These are phyloP conservation scores for Ceratocystis harringtonii DNA, from an alignment of 2,329 filamentous ascomycete genomes.

Conservation along the genomic window DNA sequence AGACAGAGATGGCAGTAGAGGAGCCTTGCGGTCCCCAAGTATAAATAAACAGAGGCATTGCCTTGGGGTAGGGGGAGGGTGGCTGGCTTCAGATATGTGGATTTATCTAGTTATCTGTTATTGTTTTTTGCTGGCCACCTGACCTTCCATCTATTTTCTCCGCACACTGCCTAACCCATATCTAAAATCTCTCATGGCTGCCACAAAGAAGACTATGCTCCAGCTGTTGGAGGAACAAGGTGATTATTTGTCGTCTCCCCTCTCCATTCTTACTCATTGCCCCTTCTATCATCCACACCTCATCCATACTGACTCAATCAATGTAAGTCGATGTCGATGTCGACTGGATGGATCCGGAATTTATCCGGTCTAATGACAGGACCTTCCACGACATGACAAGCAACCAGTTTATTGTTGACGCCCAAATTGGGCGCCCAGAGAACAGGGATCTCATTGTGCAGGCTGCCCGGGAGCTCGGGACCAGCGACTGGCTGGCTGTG, in stretches of 20 bases:
- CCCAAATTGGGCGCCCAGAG: constrained; percentile 30
- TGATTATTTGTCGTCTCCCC: background rate
- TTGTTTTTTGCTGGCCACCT: background rate
- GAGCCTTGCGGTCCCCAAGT: no score
- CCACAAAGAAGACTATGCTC: background rate
- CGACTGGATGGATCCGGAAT: constrained; percentile 37
- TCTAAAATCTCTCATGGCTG: background rate
- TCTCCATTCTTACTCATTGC: background rate
- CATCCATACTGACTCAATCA: background rate
- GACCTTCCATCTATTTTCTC: background rate
- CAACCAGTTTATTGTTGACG: constrained; percentile 35
- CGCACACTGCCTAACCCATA: background rate
- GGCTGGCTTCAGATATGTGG: background rate
- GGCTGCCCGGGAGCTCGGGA: constrained; percentile 30
- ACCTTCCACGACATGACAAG: constrained; percentile 35
- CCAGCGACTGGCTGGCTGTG: constrained; percentile 33
- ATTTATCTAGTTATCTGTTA: background rate
- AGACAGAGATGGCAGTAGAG: no score
- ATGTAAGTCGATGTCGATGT: constrained; percentile 34
- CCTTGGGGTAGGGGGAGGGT: background rate
- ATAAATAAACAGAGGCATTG: background rate
- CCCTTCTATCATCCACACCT: background rate
- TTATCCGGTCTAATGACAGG: constrained; percentile 31
- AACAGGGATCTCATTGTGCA: constrained; percentile 30
- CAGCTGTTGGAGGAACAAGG: constrained; percentile 5